These are phyloP conservation scores for Globisporangium uncinulatum DNA, from an alignment of 352 stramenopile genomes.

Conservation along the genomic window DNA sequence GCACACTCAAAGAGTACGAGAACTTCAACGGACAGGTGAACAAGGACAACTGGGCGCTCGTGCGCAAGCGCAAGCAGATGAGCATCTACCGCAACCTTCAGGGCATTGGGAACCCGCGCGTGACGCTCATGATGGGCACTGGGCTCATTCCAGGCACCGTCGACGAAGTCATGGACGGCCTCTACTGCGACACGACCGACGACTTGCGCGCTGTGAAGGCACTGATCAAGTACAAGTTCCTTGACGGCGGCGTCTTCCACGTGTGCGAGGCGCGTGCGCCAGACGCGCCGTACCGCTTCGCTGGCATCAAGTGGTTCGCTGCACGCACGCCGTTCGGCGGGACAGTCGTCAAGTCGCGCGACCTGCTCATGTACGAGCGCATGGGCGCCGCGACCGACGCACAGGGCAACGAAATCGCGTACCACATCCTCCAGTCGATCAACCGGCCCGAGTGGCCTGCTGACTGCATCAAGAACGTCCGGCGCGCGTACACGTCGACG, in stretches of 20 bases:
- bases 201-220: slow-evolving; percentile 27
- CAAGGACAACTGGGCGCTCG: slow-evolving; percentile 12
- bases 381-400: slow-evolving; percentile 8
- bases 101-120: neutral
- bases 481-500: slow-evolving; percentile 31
- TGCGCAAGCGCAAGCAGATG: slow-evolving; percentile 15
- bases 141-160: slow-evolving; percentile 9
- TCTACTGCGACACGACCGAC: slow-evolving; percentile 39
- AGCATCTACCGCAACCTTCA: slow-evolving; percentile 12
- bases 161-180: slow-evolving; percentile 34
- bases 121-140: slow-evolving; percentile 14
- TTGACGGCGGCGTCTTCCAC: slow-evolving; percentile 26
- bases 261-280: slow-evolving; percentile 23
- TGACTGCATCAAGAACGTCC: slow-evolving; percentile 20
- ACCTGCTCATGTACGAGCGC: slow-evolving; percentile 38
- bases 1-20: slow-evolving; percentile 10
- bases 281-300: slow-evolving; percentile 32
- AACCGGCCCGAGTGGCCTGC: slow-evolving; percentile 15
- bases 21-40: slow-evolving; percentile 13
- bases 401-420: slow-evolving; percentile 14
- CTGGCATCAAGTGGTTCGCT: slow-evolving; percentile 48
- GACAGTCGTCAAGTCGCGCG: slow-evolving; percentile 23
- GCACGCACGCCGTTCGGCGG: slow-evolving; percentile 19
- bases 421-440: slow-evolving; percentile 19
- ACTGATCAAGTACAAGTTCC: slow-evolving; percentile 29